A percentile compares a stretch with the other conserved stretches of the same genome.
phyloP scores from a whole-genome alignment of 2,329 filamentous ascomycete species.

The Colletotrichum sp. region DNA sequence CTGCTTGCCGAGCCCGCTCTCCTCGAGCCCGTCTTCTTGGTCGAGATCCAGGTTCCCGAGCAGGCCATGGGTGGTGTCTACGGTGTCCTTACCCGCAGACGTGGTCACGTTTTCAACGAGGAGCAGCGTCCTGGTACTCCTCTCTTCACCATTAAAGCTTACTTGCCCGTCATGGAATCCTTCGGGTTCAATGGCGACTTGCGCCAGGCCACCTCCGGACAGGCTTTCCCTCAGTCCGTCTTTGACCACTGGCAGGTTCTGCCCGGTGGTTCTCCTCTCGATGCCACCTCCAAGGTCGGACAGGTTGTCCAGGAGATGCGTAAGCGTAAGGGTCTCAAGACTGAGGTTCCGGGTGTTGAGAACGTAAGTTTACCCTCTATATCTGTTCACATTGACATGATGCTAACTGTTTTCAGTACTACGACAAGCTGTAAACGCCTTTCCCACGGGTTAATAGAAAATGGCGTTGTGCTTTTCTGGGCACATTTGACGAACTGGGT shows the following conservation, averaged over 20 bases:
- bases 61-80: constrained; percentile 99
- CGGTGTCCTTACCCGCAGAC: constrained; percentile 94
- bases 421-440: constrained; percentile 92
- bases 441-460: constrained; percentile 50
- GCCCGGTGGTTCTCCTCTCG: constrained; percentile 90
- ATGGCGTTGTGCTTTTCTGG: constrained; percentile 47
- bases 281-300: constrained; percentile 82
- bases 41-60: constrained; percentile 99
- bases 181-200: constrained; percentile 99
- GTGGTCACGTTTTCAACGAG: constrained; percentile 99
- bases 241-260: constrained; percentile 99
- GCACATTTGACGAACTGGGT: constrained; percentile 46
- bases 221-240: constrained; percentile 98
- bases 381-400: constrained; percentile 2
- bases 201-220: constrained; percentile 89
- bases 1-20: constrained; percentile 92
- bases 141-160: constrained; percentile 99
- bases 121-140: constrained; percentile 98
- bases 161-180: constrained; percentile 95
- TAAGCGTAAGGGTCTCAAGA: constrained; percentile 99
- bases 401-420: constrained; percentile 69
- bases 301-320: constrained; percentile 86
- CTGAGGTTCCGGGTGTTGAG: constrained; percentile 88
- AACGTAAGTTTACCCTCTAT: constrained; percentile 74
- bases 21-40: constrained; percentile 97